Evolutionary conservation across 257 asterid genomes (phyloP).

Genomic region (Solanum okadae): DNA sequence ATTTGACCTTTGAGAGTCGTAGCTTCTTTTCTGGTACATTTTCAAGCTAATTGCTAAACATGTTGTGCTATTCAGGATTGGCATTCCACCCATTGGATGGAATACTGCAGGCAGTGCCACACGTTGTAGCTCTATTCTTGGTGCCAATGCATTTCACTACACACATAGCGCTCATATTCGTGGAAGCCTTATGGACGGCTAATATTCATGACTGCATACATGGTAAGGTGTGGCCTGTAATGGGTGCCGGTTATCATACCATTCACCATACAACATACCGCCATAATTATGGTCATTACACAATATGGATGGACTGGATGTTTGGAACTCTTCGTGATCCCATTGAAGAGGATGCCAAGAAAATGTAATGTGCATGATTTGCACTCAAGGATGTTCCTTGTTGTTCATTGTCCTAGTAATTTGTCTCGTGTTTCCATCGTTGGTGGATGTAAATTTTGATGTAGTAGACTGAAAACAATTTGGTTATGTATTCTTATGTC

Average conservation of each 20-base stretch:
- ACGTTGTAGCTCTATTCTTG: constrained; percentile 66
- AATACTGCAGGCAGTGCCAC: constrained; percentile 86
- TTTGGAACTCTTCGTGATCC: constrained; percentile 96
- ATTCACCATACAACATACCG: constrained; percentile 98
- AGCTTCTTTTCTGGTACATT: not conserved
- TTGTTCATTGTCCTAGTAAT: not conserved
- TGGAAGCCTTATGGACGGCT: constrained; percentile 89
- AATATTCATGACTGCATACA: constrained; percentile 92
- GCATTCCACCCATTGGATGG: constrained; percentile 98
- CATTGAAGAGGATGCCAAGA: constrained; percentile 53
- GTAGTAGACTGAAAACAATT: not conserved
- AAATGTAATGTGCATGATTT: constrained; percentile 18
- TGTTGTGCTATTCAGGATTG: constrained; percentile 37
- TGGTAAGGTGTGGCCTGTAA: constrained; percentile 80
- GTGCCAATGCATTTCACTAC: constrained; percentile 71
- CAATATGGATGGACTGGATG: constrained; percentile 99
- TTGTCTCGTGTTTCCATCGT: not conserved
- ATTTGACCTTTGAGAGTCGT: not conserved
- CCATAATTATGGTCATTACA: constrained; percentile 93
- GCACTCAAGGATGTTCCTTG: not conserved
- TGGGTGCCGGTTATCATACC: constrained; percentile 99
- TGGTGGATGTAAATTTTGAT: not conserved
- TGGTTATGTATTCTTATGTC: not conserved
- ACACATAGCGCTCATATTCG: constrained; percentile 63
- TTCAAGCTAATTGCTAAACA: no score